Base-by-base conservation (phyloP, 1,284 basidiomycete species). In the Marasmius tenuissimus region DNA sequence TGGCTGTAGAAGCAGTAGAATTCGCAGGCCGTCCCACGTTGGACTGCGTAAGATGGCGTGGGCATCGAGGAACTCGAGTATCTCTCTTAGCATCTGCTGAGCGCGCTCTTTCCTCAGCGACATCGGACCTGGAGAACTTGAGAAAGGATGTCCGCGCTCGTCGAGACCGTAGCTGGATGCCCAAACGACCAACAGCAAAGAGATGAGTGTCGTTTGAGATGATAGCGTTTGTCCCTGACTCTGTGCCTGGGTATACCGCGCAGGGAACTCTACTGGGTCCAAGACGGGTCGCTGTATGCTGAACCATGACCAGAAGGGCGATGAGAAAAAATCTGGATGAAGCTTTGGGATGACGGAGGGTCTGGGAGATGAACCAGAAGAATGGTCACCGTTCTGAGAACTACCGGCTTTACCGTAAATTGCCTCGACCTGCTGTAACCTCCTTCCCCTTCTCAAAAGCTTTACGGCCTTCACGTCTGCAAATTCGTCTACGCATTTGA, bases 401-500 rank as follows among this genome's bases (percentile, higher is more conserved):
- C 33, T n/a, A 14, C 75, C 55, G 22, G 76, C 76, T 69, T 85
- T 87, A n/a, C 85, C 85, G 61, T 86, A 87, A 59, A 87, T 82
- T 37, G 85, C 85, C 85, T 89, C 88, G 69, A 94, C 92, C 76
- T 94, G 91, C 66, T 94, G 92, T 14, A 96, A 82, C 35, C 94
- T 84, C 59, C 93, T 85, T 27, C 93, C 93, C 48, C 93, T 86
- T 58, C 93, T 80, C 16, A 95, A 83, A 40, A 93, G 78, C 75
- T 95, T 95, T 60, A 92, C 92, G 3, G 92, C 89, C 71, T 94
- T 95, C 57, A 94, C 85, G 66, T 93, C 90, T 14, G 92, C 91
- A 69, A 92, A 95, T 71, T 92, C 93, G 72, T 96, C 93, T 34
- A 59, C 59, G 47, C 57, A 58, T 39, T 93, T 95, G 73, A 8